These are phyloP conservation scores for Byssochlamys sp. DNA, from an alignment of 2,329 filamentous ascomycete genomes.

Conservation along the genomic window DNA sequence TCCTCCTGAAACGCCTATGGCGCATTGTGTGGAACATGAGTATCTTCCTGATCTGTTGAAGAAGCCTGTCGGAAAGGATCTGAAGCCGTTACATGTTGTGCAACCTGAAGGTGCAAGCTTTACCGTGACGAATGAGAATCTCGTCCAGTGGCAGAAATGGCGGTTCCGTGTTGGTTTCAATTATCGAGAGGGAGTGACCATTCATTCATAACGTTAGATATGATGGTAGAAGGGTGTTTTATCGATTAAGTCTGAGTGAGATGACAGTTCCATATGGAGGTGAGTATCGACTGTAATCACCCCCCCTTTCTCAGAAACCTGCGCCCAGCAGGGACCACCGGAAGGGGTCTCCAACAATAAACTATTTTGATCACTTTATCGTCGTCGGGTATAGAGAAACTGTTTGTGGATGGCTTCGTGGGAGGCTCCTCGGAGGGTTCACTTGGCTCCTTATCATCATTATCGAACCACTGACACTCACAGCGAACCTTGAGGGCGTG, in stretches of 20 bases:
- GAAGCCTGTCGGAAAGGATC: conserved; percentile 29
- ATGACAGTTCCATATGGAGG: conserved; percentile 39
- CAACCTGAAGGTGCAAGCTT: conserved; percentile 61
- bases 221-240: conserved; percentile 52
- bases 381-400: conserved; percentile 33
- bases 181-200: conserved; percentile 55
- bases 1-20: not conserved
- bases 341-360: not conserved
- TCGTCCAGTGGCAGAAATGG: conserved; percentile 57
- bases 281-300: not conserved
- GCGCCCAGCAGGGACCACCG: no score
- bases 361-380: conserved; percentile 15
- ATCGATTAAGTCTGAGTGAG: conserved; percentile 56
- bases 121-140: conserved; percentile 40
- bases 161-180: conserved; percentile 59
- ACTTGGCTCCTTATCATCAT: conserved; percentile 1
- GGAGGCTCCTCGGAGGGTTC: not conserved
- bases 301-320: no score
- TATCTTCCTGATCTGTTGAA: conserved; percentile 1
- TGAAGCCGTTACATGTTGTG: conserved; percentile 59
- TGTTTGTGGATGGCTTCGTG: conserved; percentile 20
- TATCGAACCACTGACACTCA: conserved; percentile 20
- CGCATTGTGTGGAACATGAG: conserved; percentile 2
- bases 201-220: conserved; percentile 59
- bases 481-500: conserved; percentile 21